Conservation (phyloP, 768 basidiomycete species). For the Mrakia frigida region DNA sequence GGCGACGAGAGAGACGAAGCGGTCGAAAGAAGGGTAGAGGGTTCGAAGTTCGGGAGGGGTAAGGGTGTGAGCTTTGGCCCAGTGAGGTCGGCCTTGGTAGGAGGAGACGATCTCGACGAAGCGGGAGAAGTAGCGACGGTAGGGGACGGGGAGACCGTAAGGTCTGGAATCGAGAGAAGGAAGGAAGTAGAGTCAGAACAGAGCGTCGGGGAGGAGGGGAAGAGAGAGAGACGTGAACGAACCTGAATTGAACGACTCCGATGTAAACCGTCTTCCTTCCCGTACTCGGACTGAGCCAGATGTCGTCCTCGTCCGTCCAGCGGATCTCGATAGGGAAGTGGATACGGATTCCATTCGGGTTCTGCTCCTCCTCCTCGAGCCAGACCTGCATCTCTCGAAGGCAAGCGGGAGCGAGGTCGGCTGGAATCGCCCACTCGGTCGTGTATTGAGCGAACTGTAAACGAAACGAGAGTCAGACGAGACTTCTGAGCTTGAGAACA, state of each 20-base stretch:
- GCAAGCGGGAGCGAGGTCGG: conserved; percentile 59
- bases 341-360: conserved; percentile 69
- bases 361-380: conserved; percentile 61
- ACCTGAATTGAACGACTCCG: conserved; percentile 98
- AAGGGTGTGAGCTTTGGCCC: conserved; percentile 86
- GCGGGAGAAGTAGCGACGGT: conserved; percentile 65
- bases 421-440: conserved; percentile 89
- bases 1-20: conserved; percentile 63
- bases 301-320: conserved; percentile 79
- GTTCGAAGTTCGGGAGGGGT: conserved; percentile 58
- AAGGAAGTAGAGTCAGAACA: background rate
- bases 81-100: conserved; percentile 82
- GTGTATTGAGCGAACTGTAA: conserved; percentile 82
- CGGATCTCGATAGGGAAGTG: conserved; percentile 93
- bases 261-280: conserved; percentile 82
- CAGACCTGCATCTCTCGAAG: conserved; percentile 66
- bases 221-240: conserved; percentile 40
- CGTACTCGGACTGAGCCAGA: conserved; percentile 87
- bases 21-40: conserved; percentile 75
- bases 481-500: background rate
- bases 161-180: conserved; percentile 53
- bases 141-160: conserved; percentile 75
- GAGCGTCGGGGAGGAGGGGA: background rate
- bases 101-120: conserved; percentile 67
- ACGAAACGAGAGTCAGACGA: background rate